phyloP scores from a whole-genome alignment of 306 rosid species.

The Cicer bijugum region DNA sequence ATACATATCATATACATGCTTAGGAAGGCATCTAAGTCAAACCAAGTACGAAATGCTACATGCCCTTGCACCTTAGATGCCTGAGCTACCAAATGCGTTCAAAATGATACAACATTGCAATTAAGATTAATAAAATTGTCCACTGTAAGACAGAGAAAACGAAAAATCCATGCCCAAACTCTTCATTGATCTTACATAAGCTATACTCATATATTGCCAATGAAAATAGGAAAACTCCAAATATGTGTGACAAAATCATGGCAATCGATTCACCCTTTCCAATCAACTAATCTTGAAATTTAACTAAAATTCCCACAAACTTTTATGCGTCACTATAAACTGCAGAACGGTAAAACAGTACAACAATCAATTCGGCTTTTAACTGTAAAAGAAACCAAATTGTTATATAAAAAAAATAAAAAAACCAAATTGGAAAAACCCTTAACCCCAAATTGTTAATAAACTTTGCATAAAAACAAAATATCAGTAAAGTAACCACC shows the following conservation, averaged over 20 bases:
- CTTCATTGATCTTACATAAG: slow-evolving; percentile 6
- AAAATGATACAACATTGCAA: neutral
- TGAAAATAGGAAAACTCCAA: slow-evolving; percentile 16
- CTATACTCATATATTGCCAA: neutral
- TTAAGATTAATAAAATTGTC: slow-evolving; percentile 9
- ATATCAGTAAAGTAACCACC: slow-evolving; percentile 26
- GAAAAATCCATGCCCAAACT: slow-evolving; percentile 17
- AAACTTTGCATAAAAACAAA: neutral
- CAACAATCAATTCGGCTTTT: neutral
- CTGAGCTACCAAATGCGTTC: slow-evolving; percentile 8
- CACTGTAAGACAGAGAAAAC: neutral
- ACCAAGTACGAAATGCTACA: slow-evolving; percentile 1
- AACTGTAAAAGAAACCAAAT: no score
- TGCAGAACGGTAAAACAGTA: slow-evolving; percentile 11
- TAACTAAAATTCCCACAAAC: slow-evolving; percentile 3
- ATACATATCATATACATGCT: neutral
- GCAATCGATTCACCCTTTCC: neutral
- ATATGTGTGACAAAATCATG: slow-evolving; percentile 3
- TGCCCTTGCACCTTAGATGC: slow-evolving; percentile 19
- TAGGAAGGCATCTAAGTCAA: slow-evolving; percentile 18
- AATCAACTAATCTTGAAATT: slow-evolving; percentile 1
- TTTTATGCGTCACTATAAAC: neutral
- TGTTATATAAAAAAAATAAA: no score
- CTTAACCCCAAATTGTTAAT: neutral
- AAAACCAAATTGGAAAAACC: neutral